Percentiles rank a stretch among this genome's conserved stretches.
These are phyloP conservation scores for Aquilaria yunnanensis DNA, from an alignment of 345 rosid genomes.

Conservation along the genomic window DNA sequence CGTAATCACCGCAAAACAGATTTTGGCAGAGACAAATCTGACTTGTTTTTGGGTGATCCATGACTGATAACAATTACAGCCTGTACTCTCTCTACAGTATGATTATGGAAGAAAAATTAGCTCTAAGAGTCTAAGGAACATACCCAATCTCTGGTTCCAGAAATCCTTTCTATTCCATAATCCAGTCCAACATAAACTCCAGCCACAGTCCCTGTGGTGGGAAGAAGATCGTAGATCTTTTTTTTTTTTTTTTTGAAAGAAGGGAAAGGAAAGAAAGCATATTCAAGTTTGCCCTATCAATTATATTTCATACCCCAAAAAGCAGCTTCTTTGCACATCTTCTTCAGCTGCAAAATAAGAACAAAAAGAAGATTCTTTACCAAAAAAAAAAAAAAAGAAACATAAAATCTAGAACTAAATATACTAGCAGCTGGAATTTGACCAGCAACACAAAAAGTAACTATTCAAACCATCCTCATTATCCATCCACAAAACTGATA, in stretches of 20 bases:
- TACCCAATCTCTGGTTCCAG: conserved; percentile 85
- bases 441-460: neutral
- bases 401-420: conserved; percentile 7
- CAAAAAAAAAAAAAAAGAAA: too few species aligned
- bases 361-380: neutral
- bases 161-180: conserved; percentile 60
- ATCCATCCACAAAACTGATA: neutral
- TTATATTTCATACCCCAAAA: conserved; percentile 60
- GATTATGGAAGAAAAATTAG: too few species aligned
- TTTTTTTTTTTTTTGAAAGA: neutral
- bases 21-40: too few species aligned
- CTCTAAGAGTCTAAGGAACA: neutral
- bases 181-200: conserved; percentile 76
- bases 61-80: too few species aligned
- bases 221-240: neutral
- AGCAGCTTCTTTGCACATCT: conserved; percentile 83
- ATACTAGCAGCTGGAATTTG: neutral
- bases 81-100: too few species aligned
- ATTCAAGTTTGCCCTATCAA: neutral
- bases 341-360: conserved; percentile 76
- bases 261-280: neutral
- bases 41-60: too few species aligned
- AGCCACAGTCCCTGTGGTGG: conserved; percentile 49
- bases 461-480: neutral
- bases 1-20: too few species aligned